Evolutionary conservation across 805 yeast genomes (phyloP), one percentile per base, ranked within the genome.

Genomic region (Candida insectalens): DNA sequence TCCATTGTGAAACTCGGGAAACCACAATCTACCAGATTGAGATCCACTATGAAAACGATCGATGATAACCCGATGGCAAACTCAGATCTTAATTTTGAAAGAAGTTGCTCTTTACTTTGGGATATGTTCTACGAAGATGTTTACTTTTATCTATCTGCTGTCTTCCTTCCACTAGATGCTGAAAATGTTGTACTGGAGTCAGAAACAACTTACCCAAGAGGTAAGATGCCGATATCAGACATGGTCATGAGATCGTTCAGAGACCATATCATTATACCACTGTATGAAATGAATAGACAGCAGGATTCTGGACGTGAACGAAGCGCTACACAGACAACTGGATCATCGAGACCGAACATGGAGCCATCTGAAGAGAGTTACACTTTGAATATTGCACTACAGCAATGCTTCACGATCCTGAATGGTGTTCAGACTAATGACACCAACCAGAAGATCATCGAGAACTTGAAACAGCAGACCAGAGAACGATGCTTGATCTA

Each of bases 361-460:
- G 34, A 30, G 23, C 23, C 23, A 12, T 21, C 23, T 12, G 23
- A 21, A 9, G 36, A 33, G 23, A 51, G 44, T 3, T 38, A 36
- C 19, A 10, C 31, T 6, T 37, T 36, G 19, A 37, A 39, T 6
- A 14, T 36, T 15, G 27, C 39, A 2, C 49, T 80, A 20, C 51
- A 76, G 8, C 83, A 77, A 45, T 80, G 89, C 45, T 68, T 78
- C 41, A 74, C 80, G 6, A 59, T 74, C 19, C 49, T 81, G 20
- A 64, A 68, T 15, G 62, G 74, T 1, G 63, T 75, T 3, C 69
- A 68, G 29, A 65, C 77, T 1, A 60, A 57, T 6, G 79, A 75
- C 44, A 68, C 68, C 16, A 67, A 69, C 36, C 87, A 78, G 45
- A 60, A 58, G 27, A 60, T 68, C n/a, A 60, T 79, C n/a, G 81